These are phyloP conservation scores for Termitomyces eurrhizus DNA, from an alignment of 768 basidiomycete genomes.

Conservation along the genomic window DNA sequence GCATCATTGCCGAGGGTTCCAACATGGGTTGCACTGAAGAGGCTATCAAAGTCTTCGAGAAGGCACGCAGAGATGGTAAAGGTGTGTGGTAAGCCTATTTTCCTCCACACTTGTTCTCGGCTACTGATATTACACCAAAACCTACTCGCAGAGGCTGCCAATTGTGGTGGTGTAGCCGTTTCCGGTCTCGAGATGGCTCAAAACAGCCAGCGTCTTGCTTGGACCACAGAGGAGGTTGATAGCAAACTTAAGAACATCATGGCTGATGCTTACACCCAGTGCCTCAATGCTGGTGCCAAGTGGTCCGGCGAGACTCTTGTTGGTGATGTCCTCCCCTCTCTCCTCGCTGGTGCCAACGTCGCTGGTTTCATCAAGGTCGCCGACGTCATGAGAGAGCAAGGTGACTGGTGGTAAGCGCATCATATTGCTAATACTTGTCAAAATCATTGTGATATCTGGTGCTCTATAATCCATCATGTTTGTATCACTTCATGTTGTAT, in stretches of 20 bases:
- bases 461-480: too few relatives aligned
- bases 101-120: not conserved
- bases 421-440: not conserved
- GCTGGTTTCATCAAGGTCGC: slow-evolving; percentile 70
- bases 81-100: slow-evolving; percentile 50
- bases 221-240: slow-evolving; percentile 64
- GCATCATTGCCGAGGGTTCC: slow-evolving; percentile 72
- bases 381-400: slow-evolving; percentile 70
- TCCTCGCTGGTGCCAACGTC: slow-evolving; percentile 68
- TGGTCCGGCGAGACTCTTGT: slow-evolving; percentile 47
- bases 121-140: slow-evolving; percentile 17
- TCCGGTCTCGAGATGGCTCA: slow-evolving; percentile 80
- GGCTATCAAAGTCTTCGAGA: slow-evolving; percentile 71
- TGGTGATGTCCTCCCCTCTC: slow-evolving; percentile 41
- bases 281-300: slow-evolving; percentile 52
- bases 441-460: not conserved
- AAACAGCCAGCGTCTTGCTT: slow-evolving; percentile 64
- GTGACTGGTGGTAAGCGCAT: slow-evolving; percentile 65
- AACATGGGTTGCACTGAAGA: slow-evolving; percentile 77
- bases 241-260: slow-evolving; percentile 67
- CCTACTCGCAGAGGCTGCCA: slow-evolving; percentile 40
- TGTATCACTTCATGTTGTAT: too few relatives aligned
- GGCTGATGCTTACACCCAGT: slow-evolving; percentile 57
- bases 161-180: slow-evolving; percentile 75
- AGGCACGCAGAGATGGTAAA: slow-evolving; percentile 45